Conservation (phyloP, 2,329 filamentous ascomycete genomes). For the Aspergillus pseudoglaucus region DNA sequence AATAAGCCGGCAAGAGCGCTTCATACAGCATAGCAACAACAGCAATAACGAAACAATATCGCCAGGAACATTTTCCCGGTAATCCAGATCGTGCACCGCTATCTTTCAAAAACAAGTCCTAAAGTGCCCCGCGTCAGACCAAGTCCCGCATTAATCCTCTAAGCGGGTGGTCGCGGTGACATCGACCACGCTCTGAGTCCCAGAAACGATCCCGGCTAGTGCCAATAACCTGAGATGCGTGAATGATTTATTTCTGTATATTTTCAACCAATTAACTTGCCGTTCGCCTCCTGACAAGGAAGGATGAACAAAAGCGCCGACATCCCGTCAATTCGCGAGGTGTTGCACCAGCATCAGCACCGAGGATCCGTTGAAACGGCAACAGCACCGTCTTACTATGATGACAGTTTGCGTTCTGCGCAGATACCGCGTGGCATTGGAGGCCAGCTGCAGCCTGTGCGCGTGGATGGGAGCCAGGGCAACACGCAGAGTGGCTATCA, state of each 20-base stretch:
- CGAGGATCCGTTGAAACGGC: not conserved
- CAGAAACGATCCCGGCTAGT: not conserved
- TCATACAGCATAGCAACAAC: not conserved
- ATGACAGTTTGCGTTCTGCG: not conserved
- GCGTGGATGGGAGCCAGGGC: conserved; percentile 11
- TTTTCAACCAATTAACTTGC: not conserved
- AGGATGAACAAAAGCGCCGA: not conserved
- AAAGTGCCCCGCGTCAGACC: no score
- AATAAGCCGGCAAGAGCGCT: not conserved
- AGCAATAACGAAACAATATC: not conserved
- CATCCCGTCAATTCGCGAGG: not conserved
- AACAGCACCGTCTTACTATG: not conserved
- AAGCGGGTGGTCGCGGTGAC: not conserved
- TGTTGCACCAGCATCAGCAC: not conserved
- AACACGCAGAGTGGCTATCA: conserved; percentile 2
- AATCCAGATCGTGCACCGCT: no score
- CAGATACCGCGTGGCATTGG: conserved; percentile 4
- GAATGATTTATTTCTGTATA: not conserved
- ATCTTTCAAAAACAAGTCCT: no score
- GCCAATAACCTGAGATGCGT: not conserved
- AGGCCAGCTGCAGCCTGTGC: conserved; percentile 7
- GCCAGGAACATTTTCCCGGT: not conserved
- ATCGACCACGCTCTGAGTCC: not conserved
- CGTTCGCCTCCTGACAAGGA: not conserved
- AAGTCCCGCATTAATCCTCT: not conserved